A percentile compares a stretch with the other conserved stretches of the same genome.
These are phyloP conservation scores for Lasiodiplodia gonubiensis DNA, from an alignment of 2,329 filamentous ascomycete species.

Conservation along the genomic window DNA sequence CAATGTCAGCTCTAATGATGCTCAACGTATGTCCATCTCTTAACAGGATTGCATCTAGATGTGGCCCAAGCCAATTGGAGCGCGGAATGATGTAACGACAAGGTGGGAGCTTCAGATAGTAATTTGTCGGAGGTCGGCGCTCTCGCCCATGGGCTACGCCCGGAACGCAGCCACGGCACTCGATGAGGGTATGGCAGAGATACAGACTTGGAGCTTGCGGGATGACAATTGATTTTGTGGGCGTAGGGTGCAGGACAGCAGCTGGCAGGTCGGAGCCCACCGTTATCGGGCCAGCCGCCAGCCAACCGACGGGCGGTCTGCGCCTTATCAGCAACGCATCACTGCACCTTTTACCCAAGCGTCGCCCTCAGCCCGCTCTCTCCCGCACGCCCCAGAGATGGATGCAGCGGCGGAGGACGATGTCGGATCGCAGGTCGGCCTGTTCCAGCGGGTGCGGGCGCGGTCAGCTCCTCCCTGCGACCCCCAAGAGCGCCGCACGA, in stretches of 20 bases:
- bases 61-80: background rate
- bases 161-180: conserved; percentile 8
- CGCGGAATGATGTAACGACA: background rate
- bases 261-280: conserved; percentile 6
- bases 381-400: conserved; percentile 8
- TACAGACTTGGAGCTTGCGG: conserved; percentile 9
- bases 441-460: conserved; percentile 3
- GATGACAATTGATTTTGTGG: conserved; percentile 14
- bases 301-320: conserved; percentile 1
- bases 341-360: conserved; percentile 26
- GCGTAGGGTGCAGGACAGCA: background rate
- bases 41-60: too few species aligned
- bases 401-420: conserved; percentile 14
- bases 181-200: background rate
- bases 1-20: background rate
- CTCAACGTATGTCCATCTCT: too few species aligned
- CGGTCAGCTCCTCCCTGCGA: conserved; percentile 12
- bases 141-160: background rate
- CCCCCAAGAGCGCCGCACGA: background rate
- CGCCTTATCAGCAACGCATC: conserved; percentile 26
- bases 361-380: background rate
- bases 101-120: background rate
- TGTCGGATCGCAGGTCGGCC: conserved; percentile 23
- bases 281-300: conserved; percentile 20
- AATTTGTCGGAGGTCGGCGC: conserved; percentile 4